These are phyloP conservation scores for Beta corolliflora DNA, from an alignment of 179 eudicot genomes.

Conservation along the genomic window DNA sequence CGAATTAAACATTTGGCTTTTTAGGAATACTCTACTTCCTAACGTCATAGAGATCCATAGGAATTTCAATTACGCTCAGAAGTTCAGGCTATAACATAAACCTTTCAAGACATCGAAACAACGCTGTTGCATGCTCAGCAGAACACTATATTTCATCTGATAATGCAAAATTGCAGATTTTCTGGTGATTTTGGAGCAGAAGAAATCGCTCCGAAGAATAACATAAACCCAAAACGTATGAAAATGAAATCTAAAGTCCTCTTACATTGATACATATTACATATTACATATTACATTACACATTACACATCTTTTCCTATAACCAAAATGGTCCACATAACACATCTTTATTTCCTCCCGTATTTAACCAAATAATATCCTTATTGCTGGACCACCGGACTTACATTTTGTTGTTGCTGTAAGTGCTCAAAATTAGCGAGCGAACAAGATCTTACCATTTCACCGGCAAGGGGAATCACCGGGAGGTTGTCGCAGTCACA, in stretches of 20 bases:
- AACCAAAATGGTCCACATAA: constrained; percentile 4
- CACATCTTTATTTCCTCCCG: background rate
- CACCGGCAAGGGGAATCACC: constrained; percentile 62
- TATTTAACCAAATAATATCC: background rate
- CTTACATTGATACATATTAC: constrained; percentile 3
- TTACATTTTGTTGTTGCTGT: constrained; percentile 44
- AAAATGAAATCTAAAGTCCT: background rate
- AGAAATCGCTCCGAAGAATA: background rate
- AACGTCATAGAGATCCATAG: no score
- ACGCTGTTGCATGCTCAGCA: background rate
- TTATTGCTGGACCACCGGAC: constrained; percentile 34
- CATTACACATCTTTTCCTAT: background rate
- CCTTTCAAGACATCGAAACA: no score
- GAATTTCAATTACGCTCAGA: no score
- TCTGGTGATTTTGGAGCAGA: background rate
- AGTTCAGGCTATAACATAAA: no score
- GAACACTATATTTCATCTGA: background rate
- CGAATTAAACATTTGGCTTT: no score
- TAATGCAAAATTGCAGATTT: background rate
- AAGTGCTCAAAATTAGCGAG: constrained; percentile 43
- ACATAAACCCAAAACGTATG: background rate
- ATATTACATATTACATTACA: background rate
- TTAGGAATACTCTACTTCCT: no score
- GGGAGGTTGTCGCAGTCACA: constrained; percentile 92
- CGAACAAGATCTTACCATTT: constrained; percentile 62